Base-by-base conservation (phyloP, 371 early-diverging fungal genomes). In the Mortierella sp. region DNA sequence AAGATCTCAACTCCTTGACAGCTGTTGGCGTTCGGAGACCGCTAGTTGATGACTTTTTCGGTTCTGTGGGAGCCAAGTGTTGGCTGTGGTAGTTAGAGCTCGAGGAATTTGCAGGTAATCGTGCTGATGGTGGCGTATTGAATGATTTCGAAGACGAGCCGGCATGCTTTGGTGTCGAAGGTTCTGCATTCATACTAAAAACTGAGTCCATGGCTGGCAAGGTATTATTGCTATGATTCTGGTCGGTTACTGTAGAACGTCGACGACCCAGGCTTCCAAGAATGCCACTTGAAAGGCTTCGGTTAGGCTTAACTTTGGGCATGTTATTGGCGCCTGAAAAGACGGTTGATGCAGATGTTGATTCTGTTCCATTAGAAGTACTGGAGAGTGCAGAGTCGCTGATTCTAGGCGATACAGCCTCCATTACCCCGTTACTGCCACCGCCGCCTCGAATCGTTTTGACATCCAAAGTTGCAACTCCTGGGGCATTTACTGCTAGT, bases 11-110 rank as follows among this genome's bases (percentile, higher is more conserved):
- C 22, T 79, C 80, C 49, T 68, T 79, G 31, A 64, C 74, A 9
- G 80, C 70, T 12, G 80, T 74, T 15, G 80, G 80, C 2, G 80
- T 79, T 17, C 80, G 70, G 49, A 79, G 73, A 43, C 80, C 80
- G 29, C 74, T 79, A 1, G 70, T 67, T 10, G 80, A 32, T 1
- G 80, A 55, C 75, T 70, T 74, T 29, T 79, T 79, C 53, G 29
- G 17, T 0, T 79, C 80, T 13, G 71, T 22, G 6, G 58, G 23
- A 19, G 51, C n/a, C 32, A 73, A 28, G 3, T 60, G 58, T 13
- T 62, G 59, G 8, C 56, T 10, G 0, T 63, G 22, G 29, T 47
- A 35, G 32, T n/a, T 34, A 15, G 40, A 26, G 42, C 23, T 42
- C 9, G 37, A 9, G 26, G 43, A 17, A 23, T 17, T 42, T 26